Base-by-base conservation (phyloP, 257 asterid species). In the Przewalskia tangutica region DNA sequence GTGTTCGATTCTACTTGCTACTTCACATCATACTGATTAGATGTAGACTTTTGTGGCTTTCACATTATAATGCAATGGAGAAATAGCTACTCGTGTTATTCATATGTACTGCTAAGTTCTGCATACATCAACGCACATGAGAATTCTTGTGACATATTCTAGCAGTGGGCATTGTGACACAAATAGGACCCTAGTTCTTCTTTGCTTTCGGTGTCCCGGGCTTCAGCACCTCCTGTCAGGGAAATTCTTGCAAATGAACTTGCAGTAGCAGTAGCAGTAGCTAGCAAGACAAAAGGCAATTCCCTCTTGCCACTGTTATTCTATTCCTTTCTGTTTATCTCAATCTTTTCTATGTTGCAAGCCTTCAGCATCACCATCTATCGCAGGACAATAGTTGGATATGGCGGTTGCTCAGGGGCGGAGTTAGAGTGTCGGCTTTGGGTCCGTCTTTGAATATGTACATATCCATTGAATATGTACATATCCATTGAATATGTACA, bases 141-240 rank as follows among this genome's bases (percentile, higher is more conserved):
- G 4, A 59, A 18, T 75, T 70, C 81, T 91, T 76, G 84, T 63
- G 42, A 38, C 42, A 91, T 53, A 91, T 87, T 53, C 82, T 85
- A 46, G 97, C 95, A 7, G 95, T 91, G 2, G 97, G 93, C 88
- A 85, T 93, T 32, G 95, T 90, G 18, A 89, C 94, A 56, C 98
- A 92, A 8, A 93, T 10, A 5, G 94, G 91, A 0, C 88, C 92
- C 44, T 92, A 92, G 89, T 92, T 93, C 92, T 90, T 91, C 85
- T 82, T 89, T 2, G 94, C 95, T 0, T 89, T 93, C 0, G 73
- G 46, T 1, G 82, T 76, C 46, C 97, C 95, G 0, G 78, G 48
- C 91, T 84, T 90, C 0, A 93, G 95, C 85, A 89, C 95, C 1
- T 83, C 94, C 4, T 6, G 93, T 94, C 90, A 89, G 77, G 32